Conservation (phyloP, 345 rosid genomes). For the Psidium guajava region DNA sequence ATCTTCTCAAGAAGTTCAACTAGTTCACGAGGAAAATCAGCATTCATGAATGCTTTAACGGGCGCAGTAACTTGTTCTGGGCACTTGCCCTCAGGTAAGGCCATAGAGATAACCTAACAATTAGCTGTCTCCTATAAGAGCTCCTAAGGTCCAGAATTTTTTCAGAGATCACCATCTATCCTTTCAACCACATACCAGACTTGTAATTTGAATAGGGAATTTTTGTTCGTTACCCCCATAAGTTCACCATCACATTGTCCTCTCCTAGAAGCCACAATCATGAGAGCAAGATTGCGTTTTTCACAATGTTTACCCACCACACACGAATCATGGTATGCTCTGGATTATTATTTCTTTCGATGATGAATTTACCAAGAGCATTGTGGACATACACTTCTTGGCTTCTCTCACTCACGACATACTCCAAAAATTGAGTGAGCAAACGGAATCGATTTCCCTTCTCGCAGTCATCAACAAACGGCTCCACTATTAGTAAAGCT, state of each 20-base stretch:
- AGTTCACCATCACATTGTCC: constrained; percentile 99
- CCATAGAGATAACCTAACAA: constrained; percentile 96
- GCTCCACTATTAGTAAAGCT: constrained; percentile 39
- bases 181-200: constrained; percentile 99
- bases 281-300: constrained; percentile 97
- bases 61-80: constrained; percentile 44
- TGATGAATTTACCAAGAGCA: constrained; percentile 97
- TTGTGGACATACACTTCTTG: constrained; percentile 98
- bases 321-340: constrained; percentile 51
- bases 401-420: constrained; percentile 99
- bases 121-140: constrained; percentile 78
- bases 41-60: constrained; percentile 37
- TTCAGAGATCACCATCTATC: constrained; percentile 96
- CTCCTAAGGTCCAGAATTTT: constrained; percentile 81
- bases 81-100: constrained; percentile 55
- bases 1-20: constrained; percentile 62
- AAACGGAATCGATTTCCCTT: constrained; percentile 90
- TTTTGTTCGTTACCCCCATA: constrained; percentile 89
- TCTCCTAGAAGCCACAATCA: constrained; percentile 92
- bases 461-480: constrained; percentile 40
- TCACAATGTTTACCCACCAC: constrained; percentile 55
- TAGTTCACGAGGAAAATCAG: constrained; percentile 32
- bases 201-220: constrained; percentile 88
- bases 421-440: constrained; percentile 98
- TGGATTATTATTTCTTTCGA: constrained; percentile 97